Base-by-base conservation (phyloP, 495 filamentous ascomycete genomes). In the Tuber umbilicatum region DNA sequence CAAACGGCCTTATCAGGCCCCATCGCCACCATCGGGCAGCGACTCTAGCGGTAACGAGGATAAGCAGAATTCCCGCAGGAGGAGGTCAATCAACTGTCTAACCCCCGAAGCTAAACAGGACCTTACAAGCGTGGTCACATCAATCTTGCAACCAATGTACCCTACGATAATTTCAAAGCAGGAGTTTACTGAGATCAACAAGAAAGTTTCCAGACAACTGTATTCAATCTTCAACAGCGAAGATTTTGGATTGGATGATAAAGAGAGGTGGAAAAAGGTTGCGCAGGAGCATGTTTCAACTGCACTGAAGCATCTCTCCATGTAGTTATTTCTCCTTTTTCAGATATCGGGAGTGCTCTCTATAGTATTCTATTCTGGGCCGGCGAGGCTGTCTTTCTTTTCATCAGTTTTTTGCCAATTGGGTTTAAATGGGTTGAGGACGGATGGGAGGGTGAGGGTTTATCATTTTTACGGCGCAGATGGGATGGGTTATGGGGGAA, bases 121-220 rank as follows among this genome's bases (percentile, higher is more conserved):
- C 41, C 77, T 82, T 71, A 69, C 72, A 40, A 72, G 72, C 39
- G 75, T 82, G 68, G 80, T 82, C 38, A 73, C 72, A 16, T 79
- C 80, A 39, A 73, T 73, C 47, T 75, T 82, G 38, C 70, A 72
- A 41, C 80, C 80, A 2, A 60, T 80, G 45, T 82, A 82, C 40
- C 80, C 76, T 31, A 60, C 69, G 43, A 78, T 71, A 42, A 68
- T 82, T 45, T 80, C 76, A 5, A 82, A 82, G 45, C 74, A 82
- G 45, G 50, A 78, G 45, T 82, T 80, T 71, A 82, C 80, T 6
- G 73, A 79, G 71, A 82, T 82, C 73, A 82, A 82, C 45, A 81
- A 78, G 41, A 78, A 73, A 12, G 80, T 82, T 39, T 82, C 80
- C 39, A 78, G 80, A 19, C 71, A 80, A 31, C 72, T 82, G 42